These are phyloP conservation scores for Brassica juncea DNA, from an alignment of 345 rosid genomes.

Conservation along the genomic window DNA sequence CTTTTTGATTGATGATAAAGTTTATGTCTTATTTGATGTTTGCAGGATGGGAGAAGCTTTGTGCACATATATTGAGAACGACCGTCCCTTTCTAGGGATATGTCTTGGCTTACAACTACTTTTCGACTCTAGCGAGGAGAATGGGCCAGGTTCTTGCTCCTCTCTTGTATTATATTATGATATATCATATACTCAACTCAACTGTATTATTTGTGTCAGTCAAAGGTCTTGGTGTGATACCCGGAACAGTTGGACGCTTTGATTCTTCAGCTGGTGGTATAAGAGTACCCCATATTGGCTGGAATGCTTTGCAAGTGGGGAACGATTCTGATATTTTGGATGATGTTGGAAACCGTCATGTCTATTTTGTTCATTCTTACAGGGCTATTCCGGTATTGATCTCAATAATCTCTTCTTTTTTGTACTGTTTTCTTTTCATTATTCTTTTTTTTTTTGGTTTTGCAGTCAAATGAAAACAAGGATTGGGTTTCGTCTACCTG, in stretches of 20 bases:
- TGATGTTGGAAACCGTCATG: slow-evolving; percentile 77
- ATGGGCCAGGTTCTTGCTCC: slow-evolving; percentile 69
- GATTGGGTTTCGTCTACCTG: slow-evolving; percentile 94
- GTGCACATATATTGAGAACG: slow-evolving; percentile 68
- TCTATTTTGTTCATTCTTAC: slow-evolving; percentile 96
- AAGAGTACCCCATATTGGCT: slow-evolving; percentile 93
- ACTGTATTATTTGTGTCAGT: slow-evolving; percentile 46
- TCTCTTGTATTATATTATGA: not conserved
- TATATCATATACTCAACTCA: slow-evolving; percentile 15
- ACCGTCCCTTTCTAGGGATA: slow-evolving; percentile 94
- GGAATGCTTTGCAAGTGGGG: slow-evolving; percentile 85
- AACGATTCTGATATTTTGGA: slow-evolving; percentile 77
- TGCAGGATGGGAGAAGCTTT: slow-evolving; percentile 92
- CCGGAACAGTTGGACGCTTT: slow-evolving; percentile 88
- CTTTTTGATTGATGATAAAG: not conserved
- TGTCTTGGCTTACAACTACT: slow-evolving; percentile 96
- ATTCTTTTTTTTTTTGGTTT: not conserved
- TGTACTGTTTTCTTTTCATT: not conserved
- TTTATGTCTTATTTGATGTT: not conserved
- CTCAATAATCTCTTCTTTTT: not conserved
- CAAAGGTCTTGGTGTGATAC: slow-evolving; percentile 89
- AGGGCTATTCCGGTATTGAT: slow-evolving; percentile 78
- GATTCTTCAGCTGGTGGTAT: slow-evolving; percentile 81
- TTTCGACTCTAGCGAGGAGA: slow-evolving; percentile 88
- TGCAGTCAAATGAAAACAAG: slow-evolving; percentile 70